Percentiles rank a stretch among this genome's conserved stretches.
These are phyloP conservation scores for Agaricus blazei DNA, from an alignment of 768 basidiomycete genomes.

Conservation along the genomic window DNA sequence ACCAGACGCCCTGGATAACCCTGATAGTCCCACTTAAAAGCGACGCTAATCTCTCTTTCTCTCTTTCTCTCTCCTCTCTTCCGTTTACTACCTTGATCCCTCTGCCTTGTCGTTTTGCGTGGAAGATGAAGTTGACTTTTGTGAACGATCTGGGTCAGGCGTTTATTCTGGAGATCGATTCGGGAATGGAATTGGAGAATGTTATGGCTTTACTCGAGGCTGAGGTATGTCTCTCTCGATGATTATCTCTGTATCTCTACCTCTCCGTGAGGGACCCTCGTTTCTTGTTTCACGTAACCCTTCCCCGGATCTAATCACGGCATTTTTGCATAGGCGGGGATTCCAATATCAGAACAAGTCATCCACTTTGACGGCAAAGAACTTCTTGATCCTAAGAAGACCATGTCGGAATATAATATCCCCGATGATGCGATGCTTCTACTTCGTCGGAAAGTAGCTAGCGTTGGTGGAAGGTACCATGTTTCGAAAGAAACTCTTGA, in stretches of 20 bases:
- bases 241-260: not conserved
- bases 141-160: conserved; percentile 60
- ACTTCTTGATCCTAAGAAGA: conserved; percentile 58
- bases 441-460: conserved; percentile 55
- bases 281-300: not conserved
- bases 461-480: conserved; percentile 35
- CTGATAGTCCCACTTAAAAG: no score
- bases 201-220: conserved; percentile 93
- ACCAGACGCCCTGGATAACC: no score
- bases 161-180: conserved; percentile 78
- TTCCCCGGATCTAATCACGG: not conserved
- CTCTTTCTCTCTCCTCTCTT: no score
- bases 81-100: no score
- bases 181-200: conserved; percentile 87
- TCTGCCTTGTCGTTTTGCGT: not conserved
- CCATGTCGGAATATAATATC: conserved; percentile 64
- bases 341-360: conserved; percentile 67
- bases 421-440: conserved; percentile 57
- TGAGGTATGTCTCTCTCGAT: conserved; percentile 57
- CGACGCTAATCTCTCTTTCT: no score
- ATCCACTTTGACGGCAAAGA: conserved; percentile 67
- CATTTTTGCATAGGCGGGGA: conserved; percentile 54
- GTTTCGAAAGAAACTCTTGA: not conserved
- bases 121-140: conserved; percentile 66
- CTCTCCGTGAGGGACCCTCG: not conserved